phyloP scores from a whole-genome alignment of 2,329 filamentous ascomycete genomes.

The Stenocarpella maydis region DNA sequence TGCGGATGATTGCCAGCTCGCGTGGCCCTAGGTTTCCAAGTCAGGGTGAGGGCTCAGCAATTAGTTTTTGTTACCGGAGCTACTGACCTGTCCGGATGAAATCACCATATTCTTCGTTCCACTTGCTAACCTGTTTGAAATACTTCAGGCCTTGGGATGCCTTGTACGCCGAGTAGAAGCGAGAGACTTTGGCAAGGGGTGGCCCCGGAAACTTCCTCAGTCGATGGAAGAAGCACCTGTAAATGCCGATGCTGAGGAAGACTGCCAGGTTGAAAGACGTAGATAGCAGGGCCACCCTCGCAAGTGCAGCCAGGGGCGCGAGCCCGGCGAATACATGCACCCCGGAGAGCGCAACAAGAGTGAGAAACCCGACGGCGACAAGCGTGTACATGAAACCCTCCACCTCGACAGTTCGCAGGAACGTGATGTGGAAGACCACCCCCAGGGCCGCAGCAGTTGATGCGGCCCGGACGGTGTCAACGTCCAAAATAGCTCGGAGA shows the following conservation, averaged over 20 bases:
- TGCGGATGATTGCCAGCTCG: slow-evolving; percentile 44
- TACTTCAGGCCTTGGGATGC: slow-evolving; percentile 62
- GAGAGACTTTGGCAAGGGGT: slow-evolving; percentile 48
- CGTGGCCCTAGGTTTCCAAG: slow-evolving; percentile 39
- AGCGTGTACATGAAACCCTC: slow-evolving; percentile 17
- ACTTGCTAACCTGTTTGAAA: slow-evolving; percentile 54
- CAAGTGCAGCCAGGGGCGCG: background rate
- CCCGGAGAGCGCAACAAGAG: background rate
- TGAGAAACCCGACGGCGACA: background rate
- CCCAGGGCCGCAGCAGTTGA: slow-evolving; percentile 1
- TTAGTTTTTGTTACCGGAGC: background rate
- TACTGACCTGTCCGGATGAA: slow-evolving; percentile 40
- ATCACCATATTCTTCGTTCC: slow-evolving; percentile 63
- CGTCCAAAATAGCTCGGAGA: background rate
- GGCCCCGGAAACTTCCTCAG: slow-evolving; percentile 53
- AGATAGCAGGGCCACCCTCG: slow-evolving; percentile 3
- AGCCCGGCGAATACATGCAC: background rate
- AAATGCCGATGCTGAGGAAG: slow-evolving; percentile 46
- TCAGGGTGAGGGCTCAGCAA: background rate
- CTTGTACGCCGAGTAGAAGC: slow-evolving; percentile 56
- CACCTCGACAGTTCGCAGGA: slow-evolving; percentile 18
- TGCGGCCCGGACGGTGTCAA: background rate
- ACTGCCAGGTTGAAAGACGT: slow-evolving; percentile 35
- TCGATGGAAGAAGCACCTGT: slow-evolving; percentile 50
- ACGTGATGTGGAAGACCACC: slow-evolving; percentile 14